These are phyloP conservation scores for Leishmania turanica DNA, from an alignment of 208 protist species.

Conservation along the genomic window DNA sequence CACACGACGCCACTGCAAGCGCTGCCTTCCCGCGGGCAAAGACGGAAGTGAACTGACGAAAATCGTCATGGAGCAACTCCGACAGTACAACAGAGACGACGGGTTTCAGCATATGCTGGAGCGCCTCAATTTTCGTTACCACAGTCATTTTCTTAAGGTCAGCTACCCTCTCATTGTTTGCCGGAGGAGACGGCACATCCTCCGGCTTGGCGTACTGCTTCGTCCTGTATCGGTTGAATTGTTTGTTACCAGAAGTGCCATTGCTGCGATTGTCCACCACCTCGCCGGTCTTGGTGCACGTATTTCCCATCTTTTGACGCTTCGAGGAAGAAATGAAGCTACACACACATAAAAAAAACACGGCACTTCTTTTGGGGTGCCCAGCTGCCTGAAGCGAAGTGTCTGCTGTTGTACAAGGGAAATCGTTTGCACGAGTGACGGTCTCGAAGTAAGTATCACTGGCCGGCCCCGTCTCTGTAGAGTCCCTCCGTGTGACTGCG, in stretches of 20 bases:
- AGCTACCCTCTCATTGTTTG: neutral
- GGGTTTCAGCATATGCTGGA: slow-evolving; percentile 58
- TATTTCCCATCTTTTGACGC: slow-evolving; percentile 40
- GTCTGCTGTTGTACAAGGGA: neutral
- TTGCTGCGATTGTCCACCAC: slow-evolving; percentile 21
- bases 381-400: neutral
- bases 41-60: slow-evolving; percentile 57
- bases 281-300: slow-evolving; percentile 37
- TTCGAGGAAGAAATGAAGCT: neutral
- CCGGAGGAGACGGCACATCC: neutral
- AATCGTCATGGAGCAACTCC: slow-evolving; percentile 38
- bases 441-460: neutral
- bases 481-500: neutral
- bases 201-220: neutral
- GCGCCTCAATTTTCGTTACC: slow-evolving; percentile 45
- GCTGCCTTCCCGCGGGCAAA: slow-evolving; percentile 37
- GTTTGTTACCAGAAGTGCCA: neutral
- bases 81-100: slow-evolving; percentile 39
- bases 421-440: neutral
- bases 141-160: slow-evolving; percentile 15
- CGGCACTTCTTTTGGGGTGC: neutral
- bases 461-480: neutral
- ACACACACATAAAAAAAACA: slow-evolving; percentile 8
- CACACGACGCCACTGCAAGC: slow-evolving; percentile 63
- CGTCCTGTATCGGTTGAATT: neutral